Base-by-base conservation (phyloP, 768 basidiomycete genomes). In the Leccinum broughii region DNA sequence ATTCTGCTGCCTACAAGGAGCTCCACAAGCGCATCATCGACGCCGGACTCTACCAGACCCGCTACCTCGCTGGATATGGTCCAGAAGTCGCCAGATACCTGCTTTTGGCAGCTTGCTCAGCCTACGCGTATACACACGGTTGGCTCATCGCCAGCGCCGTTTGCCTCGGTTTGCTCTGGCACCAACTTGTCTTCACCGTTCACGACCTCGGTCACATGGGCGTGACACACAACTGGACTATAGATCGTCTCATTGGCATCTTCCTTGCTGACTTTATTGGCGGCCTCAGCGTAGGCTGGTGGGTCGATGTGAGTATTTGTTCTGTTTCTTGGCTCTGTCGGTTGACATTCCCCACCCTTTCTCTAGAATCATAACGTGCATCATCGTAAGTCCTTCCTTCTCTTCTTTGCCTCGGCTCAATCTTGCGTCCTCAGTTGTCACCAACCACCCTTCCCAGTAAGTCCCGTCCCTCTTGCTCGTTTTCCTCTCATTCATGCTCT, bases 161-260 rank as follows among this genome's bases (percentile, higher is more conserved):
- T 52, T 88, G 82, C 65, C 85, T 98, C 6, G 97, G 97, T 7
- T 76, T 94, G 51, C 82, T 92, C 71, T 98, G 93, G 93, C 97
- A 99, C 69, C 97, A 98, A 71, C 81, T 98, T 57, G 87, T 91
- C 37, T 98, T 99, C 75, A 81, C 83, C 57, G 95, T 84, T 35
- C 97, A 99, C 72, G 97, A 99, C 76, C 84, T 97, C 10, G 97
- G 96, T 2, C 97, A 99, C 76, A 86, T 91, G 76, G 93, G 93
- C 35, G 88, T 98, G 61, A 95, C 94, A 6, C 94, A 95, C 61
- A 77, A 89, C 68, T 96, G 93, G 90, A 74, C 80, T 15, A 75
- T 79, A 50, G 96, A 99, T 73, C 85, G 95, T 34, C 68, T 93
- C 39, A 76, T 95, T 37, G 89, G 86, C 13, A 95, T 89, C 41